Percentiles rank a stretch among this genome's conserved stretches.
phyloP scores from a whole-genome alignment of 1,139 yeast species.

The Suhomyces atakaporum region DNA sequence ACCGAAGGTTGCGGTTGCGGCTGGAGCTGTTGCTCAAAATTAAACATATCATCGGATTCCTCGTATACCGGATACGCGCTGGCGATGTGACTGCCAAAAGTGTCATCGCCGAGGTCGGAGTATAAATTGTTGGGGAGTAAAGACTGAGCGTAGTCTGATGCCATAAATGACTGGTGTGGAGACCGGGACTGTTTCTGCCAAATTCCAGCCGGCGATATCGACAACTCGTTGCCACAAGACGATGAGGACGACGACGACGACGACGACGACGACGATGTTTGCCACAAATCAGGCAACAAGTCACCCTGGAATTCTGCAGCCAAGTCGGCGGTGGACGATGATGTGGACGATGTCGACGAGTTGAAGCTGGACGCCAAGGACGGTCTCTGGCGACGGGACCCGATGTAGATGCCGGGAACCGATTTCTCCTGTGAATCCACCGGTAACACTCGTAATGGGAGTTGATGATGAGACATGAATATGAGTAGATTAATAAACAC shows the following conservation, averaged over 20 bases:
- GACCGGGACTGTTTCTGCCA: conserved; percentile 3
- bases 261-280: conserved; percentile 17
- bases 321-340: conserved; percentile 22
- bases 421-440: conserved; percentile 11
- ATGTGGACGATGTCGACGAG: conserved; percentile 25
- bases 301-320: conserved; percentile 27
- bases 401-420: conserved; percentile 3
- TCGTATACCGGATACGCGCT: conserved; percentile 7
- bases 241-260: conserved; percentile 5
- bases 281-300: conserved; percentile 42
- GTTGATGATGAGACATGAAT: conserved; percentile 14
- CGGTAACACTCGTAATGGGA: conserved; percentile 17
- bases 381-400: conserved; percentile 1
- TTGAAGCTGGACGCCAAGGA: conserved; percentile 21
- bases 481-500: background rate
- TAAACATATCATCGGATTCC: conserved; percentile 26
- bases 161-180: conserved; percentile 3
- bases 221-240: conserved; percentile 6
- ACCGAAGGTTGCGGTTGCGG: conserved; percentile 11
- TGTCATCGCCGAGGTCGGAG: conserved; percentile 10
- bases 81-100: background rate
- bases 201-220: conserved; percentile 5
- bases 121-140: conserved; percentile 23
- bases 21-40: conserved; percentile 26
- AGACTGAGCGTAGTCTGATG: conserved; percentile 21